Base-by-base conservation (phyloP, 768 basidiomycete species). In the Hypholoma fasciculare region DNA sequence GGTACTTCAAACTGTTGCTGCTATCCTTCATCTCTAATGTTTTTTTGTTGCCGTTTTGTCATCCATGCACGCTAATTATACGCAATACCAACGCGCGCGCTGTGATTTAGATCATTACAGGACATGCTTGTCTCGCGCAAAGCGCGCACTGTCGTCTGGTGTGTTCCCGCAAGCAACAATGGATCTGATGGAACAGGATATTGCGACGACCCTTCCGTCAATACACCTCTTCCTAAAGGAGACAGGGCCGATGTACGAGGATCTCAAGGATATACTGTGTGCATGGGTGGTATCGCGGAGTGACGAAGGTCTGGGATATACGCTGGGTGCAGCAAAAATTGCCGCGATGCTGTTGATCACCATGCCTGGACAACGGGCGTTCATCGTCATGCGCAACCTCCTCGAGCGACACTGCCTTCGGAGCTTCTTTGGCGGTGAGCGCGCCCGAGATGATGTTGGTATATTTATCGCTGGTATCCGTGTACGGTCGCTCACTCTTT, bases 241-340 rank as follows among this genome's bases (percentile, higher is more conserved):
- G 56, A 84, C 76, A 2, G 94, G 94, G 0, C 92, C 94, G 5
- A 73, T 96, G 65, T 88, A 94, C 68, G 74, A 81, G 39, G 94
- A 96, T 60, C 74, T 96, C 52, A 88, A 88, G 65, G 90, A 95
- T 56, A 81, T 96, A 78, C 72, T 96, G 4, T 87, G 84, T 65
- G 94, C 94, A 3, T 95, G 92, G 92, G 86, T 94, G 2, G 90
- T 95, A 38, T 81, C 92, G 37, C 83, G 93, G 52, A 89, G 86
- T 48, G 92, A 94, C 57, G 89, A 91, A 71, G 90, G 89, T 8
- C 76, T 94, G 42, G 85, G 88, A 40, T 96, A 96, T 67, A 84
- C 81, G 1, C 47, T 71, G 8, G 91, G 91, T 12, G 78, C 80
- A 8, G 83, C 90, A 17, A 89, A 83, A 68, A 80, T 94, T 53